Evolutionary conservation across 495 filamentous ascomycete species (phyloP), one percentile per base, ranked within the genome.

Genomic region (Aspergillus haitiensis): DNA sequence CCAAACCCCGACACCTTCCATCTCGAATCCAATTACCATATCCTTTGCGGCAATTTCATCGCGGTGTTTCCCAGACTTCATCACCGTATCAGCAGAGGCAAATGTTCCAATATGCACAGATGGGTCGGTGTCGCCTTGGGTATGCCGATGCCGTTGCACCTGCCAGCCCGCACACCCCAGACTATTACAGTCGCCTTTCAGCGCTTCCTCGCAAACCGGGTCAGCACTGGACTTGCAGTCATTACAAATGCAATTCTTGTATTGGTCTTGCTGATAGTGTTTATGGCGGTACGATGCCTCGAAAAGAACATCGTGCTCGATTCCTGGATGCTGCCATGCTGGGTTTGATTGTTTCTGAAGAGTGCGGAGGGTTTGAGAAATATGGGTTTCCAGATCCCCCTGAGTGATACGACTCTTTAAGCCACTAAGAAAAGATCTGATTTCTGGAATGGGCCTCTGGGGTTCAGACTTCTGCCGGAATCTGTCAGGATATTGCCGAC

Each of bases 1-100:
- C 69, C 71, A 75, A 8, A 79, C 36, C 0, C 77, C 77, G 9
- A 75, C 77, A 6, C 74, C 77, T 64, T 79, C 76, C 70, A 79
- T 79, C 40, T 80, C 76, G 39, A 76, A 67, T 42, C 71, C 75
- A n/a, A 60, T 56, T 5, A 64, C 48, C 0, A 52, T 55, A 1
- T 59, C 37, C 16, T 57, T 55, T 39, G 39, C 5, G 7, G 51
- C 51, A 6, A 72, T 48, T 40, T 54, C 40, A 48, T 70, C 65
- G 47, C 70, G 64, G 8, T 33, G 35, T 10, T 27, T 27, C 31
- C 55, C 61, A 51, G 65, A 37, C 45, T 60, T 64, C 45, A 71
- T 58, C 5, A 72, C 68, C 44, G 61, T 54, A 36, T 69, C 69
- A 13, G 60, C 68, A 2, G 64, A 67, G 32, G 64, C 68, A 47